Evolutionary conservation across 768 basidiomycete species (phyloP), one percentile per base, ranked within the genome.

Genomic region (Leccinum disarticulatum): DNA sequence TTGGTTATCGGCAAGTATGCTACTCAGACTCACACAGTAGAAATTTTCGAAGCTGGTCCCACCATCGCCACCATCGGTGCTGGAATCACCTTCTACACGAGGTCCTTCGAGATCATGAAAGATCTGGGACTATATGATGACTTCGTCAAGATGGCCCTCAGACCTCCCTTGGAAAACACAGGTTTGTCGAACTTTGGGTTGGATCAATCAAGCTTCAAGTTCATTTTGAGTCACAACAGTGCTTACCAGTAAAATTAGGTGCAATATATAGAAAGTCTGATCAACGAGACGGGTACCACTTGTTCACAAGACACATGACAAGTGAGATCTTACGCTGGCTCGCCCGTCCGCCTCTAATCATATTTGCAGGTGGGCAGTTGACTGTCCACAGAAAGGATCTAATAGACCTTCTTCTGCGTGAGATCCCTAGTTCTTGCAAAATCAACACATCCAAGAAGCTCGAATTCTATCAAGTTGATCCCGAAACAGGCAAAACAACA

Each of bases 81-180:
- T 22, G 81, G 80, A 1, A 76, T 83, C 47, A 71, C 68, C 3
- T 61, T 86, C 9, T 85, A 77, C 63, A 76, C 77, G 27, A 79
- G 84, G 75, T 69, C 64, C 73, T 77, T 77, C 77, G 74, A 73
- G 13, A 70, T 79, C 6, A 60, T 81, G 64, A 68, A 75, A 33
- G 64, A 70, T 3, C 64, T 82, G 36, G 80, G 77, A 1, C 55
- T 82, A 7, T 72, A 76, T 14, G 70, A 77, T 7, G 77, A 76
- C 14, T 48, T 73, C 28, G 14, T 57, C 2, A 58, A 62, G 38
- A 33, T 72, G 51, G 63, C 68, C 5, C 17, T 38, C 10, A 53
- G 55, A 17, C 57, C 59, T 30, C 66, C 67, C 19, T 60, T 53
- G 52, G 66, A 70, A 48, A 65, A 70, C 22, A 38, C 54, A 4